phyloP scores from a whole-genome alignment of 352 stramenopile genomes.

The Globisporangium echinulatum region DNA sequence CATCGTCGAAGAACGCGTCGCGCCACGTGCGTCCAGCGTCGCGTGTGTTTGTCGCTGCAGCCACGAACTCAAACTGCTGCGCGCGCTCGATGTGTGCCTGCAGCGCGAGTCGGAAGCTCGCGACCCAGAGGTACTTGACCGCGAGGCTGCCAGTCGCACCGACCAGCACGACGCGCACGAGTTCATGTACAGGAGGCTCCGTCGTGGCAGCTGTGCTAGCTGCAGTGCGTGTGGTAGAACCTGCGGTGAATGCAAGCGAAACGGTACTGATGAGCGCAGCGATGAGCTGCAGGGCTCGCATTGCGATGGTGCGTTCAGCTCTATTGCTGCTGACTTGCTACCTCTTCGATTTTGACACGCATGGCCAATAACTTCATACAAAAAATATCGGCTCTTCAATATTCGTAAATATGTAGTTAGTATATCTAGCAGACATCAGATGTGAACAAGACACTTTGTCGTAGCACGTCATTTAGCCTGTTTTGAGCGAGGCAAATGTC shows the following conservation, averaged over 20 bases:
- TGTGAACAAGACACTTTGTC: too few species aligned
- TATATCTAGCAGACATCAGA: too few species aligned
- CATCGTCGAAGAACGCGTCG: conserved; percentile 24
- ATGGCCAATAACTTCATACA: too few species aligned
- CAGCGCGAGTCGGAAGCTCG: conserved; percentile 54
- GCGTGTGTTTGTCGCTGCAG: conserved; percentile 29
- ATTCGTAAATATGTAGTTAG: too few species aligned
- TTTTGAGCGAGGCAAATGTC: not conserved
- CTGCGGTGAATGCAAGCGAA: too few species aligned
- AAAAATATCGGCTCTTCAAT: too few species aligned
- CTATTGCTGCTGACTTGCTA: too few species aligned
- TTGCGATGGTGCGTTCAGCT: too few species aligned
- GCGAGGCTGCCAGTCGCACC: conserved; percentile 76
- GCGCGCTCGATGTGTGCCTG: conserved; percentile 10
- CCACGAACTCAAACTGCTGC: conserved; percentile 28
- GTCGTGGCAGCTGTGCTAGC: not conserved
- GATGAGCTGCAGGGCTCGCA: too few species aligned
- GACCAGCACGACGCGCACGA: conserved; percentile 45
- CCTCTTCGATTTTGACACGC: too few species aligned
- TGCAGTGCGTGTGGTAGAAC: not conserved
- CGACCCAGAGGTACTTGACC: conserved; percentile 79
- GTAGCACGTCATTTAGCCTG: not conserved
- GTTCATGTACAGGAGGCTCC: conserved; percentile 1
- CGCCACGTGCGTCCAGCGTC: conserved; percentile 27
- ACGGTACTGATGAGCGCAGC: too few species aligned